Conservation (phyloP, 2,329 filamentous ascomycete genomes). For the Chrysoporthe austroafricana region DNA sequence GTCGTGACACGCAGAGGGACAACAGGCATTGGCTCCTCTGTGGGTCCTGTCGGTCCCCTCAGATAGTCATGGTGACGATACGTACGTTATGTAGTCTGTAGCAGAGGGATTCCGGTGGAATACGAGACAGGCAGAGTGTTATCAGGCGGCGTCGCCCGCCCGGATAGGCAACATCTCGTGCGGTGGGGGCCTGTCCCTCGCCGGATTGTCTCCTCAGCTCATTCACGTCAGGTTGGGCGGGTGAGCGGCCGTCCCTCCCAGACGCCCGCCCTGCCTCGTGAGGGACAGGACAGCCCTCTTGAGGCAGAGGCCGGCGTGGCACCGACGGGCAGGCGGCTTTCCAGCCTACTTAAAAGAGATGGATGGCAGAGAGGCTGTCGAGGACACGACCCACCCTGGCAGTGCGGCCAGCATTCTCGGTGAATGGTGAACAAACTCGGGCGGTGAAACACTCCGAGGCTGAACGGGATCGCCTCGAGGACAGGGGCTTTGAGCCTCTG, state of each 20-base stretch:
- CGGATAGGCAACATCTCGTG: slow-evolving; percentile 12
- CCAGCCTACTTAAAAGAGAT: background rate
- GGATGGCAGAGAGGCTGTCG: background rate
- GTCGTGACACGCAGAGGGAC: slow-evolving; percentile 4
- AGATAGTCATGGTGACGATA: background rate
- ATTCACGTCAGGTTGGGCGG: slow-evolving; percentile 3
- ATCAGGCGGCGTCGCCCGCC: slow-evolving; percentile 2
- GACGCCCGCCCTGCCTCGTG: background rate
- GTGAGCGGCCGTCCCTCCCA: background rate
- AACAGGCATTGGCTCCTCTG: background rate
- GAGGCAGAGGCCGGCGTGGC: slow-evolving; percentile 10
- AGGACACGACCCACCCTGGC: background rate
- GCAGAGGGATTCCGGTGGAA: background rate
- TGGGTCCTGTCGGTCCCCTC: background rate
- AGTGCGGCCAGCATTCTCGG: slow-evolving; percentile 2
- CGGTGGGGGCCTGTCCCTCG: background rate
- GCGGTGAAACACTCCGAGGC: slow-evolving; percentile 27
- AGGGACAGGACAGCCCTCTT: slow-evolving; percentile 1
- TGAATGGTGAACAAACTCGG: slow-evolving; percentile 16
- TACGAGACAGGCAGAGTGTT: slow-evolving; percentile 3
- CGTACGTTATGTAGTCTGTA: background rate
- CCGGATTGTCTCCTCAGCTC: background rate
- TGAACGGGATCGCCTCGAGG: slow-evolving; percentile 9
- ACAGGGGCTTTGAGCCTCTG: slow-evolving; percentile 18
- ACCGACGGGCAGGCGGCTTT: background rate